phyloP scores from a whole-genome alignment of 192 early-diverging fungal species.

The Coemansia aciculifera region DNA sequence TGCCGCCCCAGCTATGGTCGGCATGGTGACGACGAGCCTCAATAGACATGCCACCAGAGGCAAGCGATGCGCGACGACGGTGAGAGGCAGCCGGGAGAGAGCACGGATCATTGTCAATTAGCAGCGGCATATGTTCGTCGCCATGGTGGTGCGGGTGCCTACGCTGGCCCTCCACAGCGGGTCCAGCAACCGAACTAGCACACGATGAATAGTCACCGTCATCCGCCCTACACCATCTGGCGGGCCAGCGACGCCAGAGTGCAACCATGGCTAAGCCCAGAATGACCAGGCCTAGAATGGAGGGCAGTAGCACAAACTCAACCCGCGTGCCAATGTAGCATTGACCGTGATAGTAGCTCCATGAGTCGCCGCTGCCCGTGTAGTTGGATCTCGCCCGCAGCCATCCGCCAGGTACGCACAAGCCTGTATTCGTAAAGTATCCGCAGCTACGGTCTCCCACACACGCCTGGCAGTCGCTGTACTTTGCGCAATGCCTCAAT shows the following conservation, averaged over 20 bases:
- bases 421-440: conserved; percentile 29
- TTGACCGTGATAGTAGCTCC: conserved; percentile 53
- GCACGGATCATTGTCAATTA: conserved; percentile 51
- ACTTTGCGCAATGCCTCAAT: conserved; percentile 11
- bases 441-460: conserved; percentile 35
- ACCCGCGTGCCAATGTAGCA: conserved; percentile 40
- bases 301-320: conserved; percentile 42
- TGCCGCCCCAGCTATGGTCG: not conserved
- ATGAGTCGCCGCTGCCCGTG: conserved; percentile 21
- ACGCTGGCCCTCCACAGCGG: not conserved
- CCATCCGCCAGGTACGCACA: conserved; percentile 50
- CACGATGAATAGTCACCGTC: conserved; percentile 13
- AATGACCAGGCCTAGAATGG: conserved; percentile 23
- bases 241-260: conserved; percentile 33
- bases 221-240: conserved; percentile 8
- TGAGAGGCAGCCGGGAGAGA: conserved; percentile 10
- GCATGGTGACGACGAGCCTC: conserved; percentile 1
- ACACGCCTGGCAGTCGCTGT: conserved; percentile 33
- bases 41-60: conserved; percentile 5
- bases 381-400: conserved; percentile 31
- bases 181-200: conserved; percentile 13
- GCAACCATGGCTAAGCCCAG: conserved; percentile 28
- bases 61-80: conserved; percentile 5
- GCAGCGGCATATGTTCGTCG: conserved; percentile 41
- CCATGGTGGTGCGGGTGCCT: conserved; percentile 7